A percentile compares a stretch with the other conserved stretches of the same genome.
Conservation (phyloP, 208 protist genomes). For the Blechomonas ayalai region DNA sequence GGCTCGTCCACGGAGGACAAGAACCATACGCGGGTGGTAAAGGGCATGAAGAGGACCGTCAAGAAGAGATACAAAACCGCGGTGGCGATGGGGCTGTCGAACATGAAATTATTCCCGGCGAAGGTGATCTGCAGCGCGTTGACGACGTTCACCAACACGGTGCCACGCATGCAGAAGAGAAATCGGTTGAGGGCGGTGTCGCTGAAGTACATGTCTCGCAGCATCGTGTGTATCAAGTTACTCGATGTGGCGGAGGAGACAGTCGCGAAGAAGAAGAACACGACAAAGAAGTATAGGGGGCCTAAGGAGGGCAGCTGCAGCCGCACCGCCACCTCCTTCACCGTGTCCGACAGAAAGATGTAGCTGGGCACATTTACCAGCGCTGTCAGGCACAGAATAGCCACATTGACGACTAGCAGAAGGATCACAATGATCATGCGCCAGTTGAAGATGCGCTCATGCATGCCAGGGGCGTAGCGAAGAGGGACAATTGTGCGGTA, state of each 20-base stretch:
- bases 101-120: slow-evolving; percentile 63
- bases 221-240: slow-evolving; percentile 42
- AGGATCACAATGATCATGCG: slow-evolving; percentile 36
- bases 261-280: slow-evolving; percentile 52
- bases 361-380: slow-evolving; percentile 28
- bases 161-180: slow-evolving; percentile 59
- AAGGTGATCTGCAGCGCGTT: slow-evolving; percentile 67
- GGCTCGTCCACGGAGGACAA: slow-evolving; percentile 73
- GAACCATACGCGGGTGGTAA: slow-evolving; percentile 72
- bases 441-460: slow-evolving; percentile 32
- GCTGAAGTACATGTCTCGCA: slow-evolving; percentile 55
- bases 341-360: slow-evolving; percentile 5
- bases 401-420: slow-evolving; percentile 34
- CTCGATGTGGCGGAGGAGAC: slow-evolving; percentile 23
- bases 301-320: slow-evolving; percentile 45
- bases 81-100: slow-evolving; percentile 32
- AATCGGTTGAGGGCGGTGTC: slow-evolving; percentile 53
- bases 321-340: slow-evolving; percentile 21
- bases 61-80: slow-evolving; percentile 51
- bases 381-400: slow-evolving; percentile 26
- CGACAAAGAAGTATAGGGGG: slow-evolving; percentile 38
- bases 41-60: slow-evolving; percentile 49
- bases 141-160: slow-evolving; percentile 58
- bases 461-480: slow-evolving; percentile 34
- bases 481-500: slow-evolving; percentile 57